A percentile compares a stretch with the other conserved stretches of the same genome.
Evolutionary conservation across 2,329 filamentous ascomycete species (phyloP).

Genomic region (Hypoxylon sp.): DNA sequence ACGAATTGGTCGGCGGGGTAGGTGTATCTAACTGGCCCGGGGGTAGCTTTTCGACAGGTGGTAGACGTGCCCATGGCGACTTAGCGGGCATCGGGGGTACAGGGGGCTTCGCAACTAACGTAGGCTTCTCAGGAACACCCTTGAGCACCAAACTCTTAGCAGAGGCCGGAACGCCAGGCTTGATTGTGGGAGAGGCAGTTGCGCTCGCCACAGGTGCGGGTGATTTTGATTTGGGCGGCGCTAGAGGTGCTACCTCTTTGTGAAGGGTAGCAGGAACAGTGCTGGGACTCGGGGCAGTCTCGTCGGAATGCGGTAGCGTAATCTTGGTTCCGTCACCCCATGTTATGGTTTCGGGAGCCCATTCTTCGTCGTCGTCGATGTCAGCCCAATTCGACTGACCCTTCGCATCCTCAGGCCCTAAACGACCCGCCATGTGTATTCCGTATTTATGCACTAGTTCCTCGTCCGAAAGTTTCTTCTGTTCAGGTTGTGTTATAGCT

Average conservation of each 20-base stretch:
- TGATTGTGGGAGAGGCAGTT: conserved; percentile 52
- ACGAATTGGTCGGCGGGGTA: conserved; percentile 47
- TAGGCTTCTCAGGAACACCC: conserved; percentile 73
- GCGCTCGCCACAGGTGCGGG: conserved; percentile 50
- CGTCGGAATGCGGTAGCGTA: conserved; percentile 71
- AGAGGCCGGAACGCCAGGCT: conserved; percentile 57
- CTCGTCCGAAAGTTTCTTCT: conserved; percentile 86
- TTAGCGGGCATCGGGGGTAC: conserved; percentile 75
- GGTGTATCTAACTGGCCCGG: conserved; percentile 70
- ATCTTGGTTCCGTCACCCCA: conserved; percentile 91
- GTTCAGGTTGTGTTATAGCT: conserved; percentile 73
- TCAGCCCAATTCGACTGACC: conserved; percentile 89
- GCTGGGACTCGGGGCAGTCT: conserved; percentile 48
- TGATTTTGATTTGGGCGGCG: conserved; percentile 55
- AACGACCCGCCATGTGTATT: conserved; percentile 82
- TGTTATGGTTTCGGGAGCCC: conserved; percentile 84
- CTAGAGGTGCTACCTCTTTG: conserved; percentile 49
- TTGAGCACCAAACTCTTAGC: conserved; percentile 72
- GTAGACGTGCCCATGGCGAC: conserved; percentile 89
- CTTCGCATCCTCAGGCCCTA: conserved; percentile 76
- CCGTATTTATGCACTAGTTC: conserved; percentile 85
- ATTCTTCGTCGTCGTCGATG: conserved; percentile 88
- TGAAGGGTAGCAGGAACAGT: conserved; percentile 46
- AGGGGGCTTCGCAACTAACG: conserved; percentile 76
- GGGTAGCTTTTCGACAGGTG: conserved; percentile 82